Evolutionary conservation across 805 yeast genomes (phyloP).

Genomic region (Komagataella mondaviorum): DNA sequence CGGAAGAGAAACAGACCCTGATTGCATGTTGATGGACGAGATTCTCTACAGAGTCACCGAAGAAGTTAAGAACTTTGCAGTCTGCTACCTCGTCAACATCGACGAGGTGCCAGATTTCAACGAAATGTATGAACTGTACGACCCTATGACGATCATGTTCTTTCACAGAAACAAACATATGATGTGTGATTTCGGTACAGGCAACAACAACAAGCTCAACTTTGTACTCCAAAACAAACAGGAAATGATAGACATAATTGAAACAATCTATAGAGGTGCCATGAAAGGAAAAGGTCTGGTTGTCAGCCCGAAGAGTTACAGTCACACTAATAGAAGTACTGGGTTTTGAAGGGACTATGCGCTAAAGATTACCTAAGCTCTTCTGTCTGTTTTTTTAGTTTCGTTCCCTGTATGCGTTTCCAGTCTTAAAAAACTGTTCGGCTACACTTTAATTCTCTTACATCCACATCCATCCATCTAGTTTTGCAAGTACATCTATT

Average conservation of each 20-base stretch:
- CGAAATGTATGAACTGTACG: constrained; percentile 79
- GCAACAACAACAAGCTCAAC: constrained; percentile 89
- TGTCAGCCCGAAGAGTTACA: constrained; percentile 64
- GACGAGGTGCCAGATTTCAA: constrained; percentile 86
- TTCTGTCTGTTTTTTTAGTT: not conserved
- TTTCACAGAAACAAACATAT: constrained; percentile 83
- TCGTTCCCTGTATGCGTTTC: not conserved
- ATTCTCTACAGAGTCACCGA: constrained; percentile 67
- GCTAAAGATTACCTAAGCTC: not conserved
- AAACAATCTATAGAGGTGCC: constrained; percentile 84
- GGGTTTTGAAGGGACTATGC: not conserved
- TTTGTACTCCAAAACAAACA: constrained; percentile 69
- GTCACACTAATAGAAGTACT: constrained; percentile 15
- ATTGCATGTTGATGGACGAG: constrained; percentile 89
- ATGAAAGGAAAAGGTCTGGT: constrained; percentile 87
- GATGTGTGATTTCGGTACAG: constrained; percentile 98
- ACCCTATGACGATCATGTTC: constrained; percentile 88
- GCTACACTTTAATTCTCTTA: not conserved
- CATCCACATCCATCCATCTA: not conserved
- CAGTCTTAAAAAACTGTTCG: too few relatives aligned
- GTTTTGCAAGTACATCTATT: not conserved
- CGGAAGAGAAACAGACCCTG: constrained; percentile 65
- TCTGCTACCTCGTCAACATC: constrained; percentile 76
- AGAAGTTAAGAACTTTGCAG: constrained; percentile 79
- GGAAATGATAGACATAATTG: constrained; percentile 83